Base-by-base conservation (phyloP, 768 basidiomycete genomes). In the Cystobasidiopsis lactophilus region DNA sequence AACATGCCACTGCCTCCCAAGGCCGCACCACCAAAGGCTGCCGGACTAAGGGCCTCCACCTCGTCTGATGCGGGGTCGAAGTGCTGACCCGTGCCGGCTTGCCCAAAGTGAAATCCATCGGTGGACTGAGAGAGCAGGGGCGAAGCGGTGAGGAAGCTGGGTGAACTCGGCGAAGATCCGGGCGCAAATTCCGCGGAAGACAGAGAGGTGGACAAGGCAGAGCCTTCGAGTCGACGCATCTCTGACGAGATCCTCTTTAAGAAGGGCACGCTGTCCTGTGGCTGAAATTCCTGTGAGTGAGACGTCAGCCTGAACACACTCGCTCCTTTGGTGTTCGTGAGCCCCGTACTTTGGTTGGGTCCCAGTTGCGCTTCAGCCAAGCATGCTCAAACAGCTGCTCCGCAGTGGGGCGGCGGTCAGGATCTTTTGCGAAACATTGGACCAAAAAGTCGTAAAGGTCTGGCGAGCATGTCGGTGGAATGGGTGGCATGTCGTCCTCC, bases 251-350 rank as follows among this genome's bases (percentile, higher is more conserved):
- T 80, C 3, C 89, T 80, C 29, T 86, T 79, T 13, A 93, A 71
- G 73, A 93, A 93, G 10, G 91, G 91, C 33, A 95, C 83, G 63
- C 84, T 88, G 63, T 96, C 91, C 63, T 93, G 82, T 45, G 82
- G 82, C 23, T 84, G 80, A 29, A 91, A 69, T 59, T 85, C 80
- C 78, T 81, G 55, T 23, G 27, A 18, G 53, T 29, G 49, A 46
- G 55, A 19, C 9, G 29, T 33, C 39, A 35, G n/a, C 40, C 33
- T 7, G 54, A 37, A n/a, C n/a, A n/a, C 24, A 31, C 19, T 44
- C 2, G 13, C 47, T 29, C 18, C 4, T 52, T 9, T 41, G n/a
- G n/a, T n/a, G n/a, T n/a, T n/a, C n/a, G n/a, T n/a, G n/a, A n/a
- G n/a, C n/a, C 4, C 57, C 71, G 49, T 62, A 85, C 86, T 73